Base-by-base conservation (phyloP, 352 stramenopile species). In the Chrysophaeum taylorii region DNA sequence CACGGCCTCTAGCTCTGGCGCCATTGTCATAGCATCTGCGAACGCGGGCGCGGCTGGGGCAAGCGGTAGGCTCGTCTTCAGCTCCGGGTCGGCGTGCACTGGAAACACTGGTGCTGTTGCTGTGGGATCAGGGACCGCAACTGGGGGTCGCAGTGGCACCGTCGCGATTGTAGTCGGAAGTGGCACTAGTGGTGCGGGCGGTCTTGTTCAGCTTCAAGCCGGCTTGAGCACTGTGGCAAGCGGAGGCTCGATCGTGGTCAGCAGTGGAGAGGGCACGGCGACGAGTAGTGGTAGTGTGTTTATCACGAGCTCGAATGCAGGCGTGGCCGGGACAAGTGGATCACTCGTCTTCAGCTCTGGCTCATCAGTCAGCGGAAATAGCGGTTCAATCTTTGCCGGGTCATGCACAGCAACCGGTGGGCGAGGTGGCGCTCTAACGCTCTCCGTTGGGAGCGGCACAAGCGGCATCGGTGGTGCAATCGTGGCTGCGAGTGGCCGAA, bases 291-390 rank as follows among this genome's bases (percentile, higher is more conserved):
- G 62, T 29, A 71, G 54, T 54, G 78, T 73, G 48, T 37, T 82
- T 15, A 42, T 29, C 14, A 43, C 75, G 23, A 42, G 29, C 4
- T 64, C 52, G n/a, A 72, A 63, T 68, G 36, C 23, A 29, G 71
- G 72, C 0, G 27, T 37, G 15, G 57, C 74, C 64, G 70, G 74
- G n/a, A n/a, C 12, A 33, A 70, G 81, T 0, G 81, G 81, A 21
- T 75, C 76, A 37, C 73, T 86, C 53, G 53, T 68, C n/a, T n/a
- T 52, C 82, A 42, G 76, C 70, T 4, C n/a, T n/a, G n/a, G n/a
- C n/a, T n/a, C n/a, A n/a, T n/a, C n/a, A 85, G 78, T 63, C 79
- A 78, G 31, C 39, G 71, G 60, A 18, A 66, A 60, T 15, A 68
- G 69, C 57, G 71, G 71, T 50, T 70, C 29, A 41, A 68, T 75